Evolutionary conservation across 1,284 basidiomycete species (phyloP), one percentile per base, ranked within the genome.

Genomic region (Puccinia hordei): DNA sequence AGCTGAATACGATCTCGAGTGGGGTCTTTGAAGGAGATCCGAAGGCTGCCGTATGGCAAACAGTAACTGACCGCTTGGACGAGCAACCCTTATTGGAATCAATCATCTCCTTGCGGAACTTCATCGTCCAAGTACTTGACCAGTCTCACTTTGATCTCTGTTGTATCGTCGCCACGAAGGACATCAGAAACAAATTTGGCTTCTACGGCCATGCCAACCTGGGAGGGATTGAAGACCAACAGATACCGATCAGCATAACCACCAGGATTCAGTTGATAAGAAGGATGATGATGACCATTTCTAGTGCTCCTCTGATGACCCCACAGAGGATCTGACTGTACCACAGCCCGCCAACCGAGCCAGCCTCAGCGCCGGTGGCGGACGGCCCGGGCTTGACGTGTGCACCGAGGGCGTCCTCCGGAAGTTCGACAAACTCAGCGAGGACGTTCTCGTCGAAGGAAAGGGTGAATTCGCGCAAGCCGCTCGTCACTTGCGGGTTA

Each of bases 151-250:
- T 92, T 90, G 82, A 99, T 92, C 86, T 98, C 95, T 13, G 97
- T 99, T 81, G 88, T 90, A 83, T 98, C 96, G 85, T 98, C 96
- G 0, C 97, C 97, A 81, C 94, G 88, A 81, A 99, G 88, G 17
- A 91, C 90, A 84, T 99, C 97, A 2, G 93, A 93, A 22, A 97
- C 86, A 86, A 99, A 99, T 74, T 90, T 90, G 24, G 90, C 91
- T 82, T 95, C 92, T 15, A 97, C 95, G 86, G 98, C 95, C 90
- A 98, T 93, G 86, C 99, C 96, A 38, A 98, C 91, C 95, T 98
- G 85, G 46, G 22, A 4, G 15, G 22, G 22, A 35, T 27, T 59
- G 1, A 53, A 63, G 24, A 41, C 8, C 46, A n/a, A 24, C 81
- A 44, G 17, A 46, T 27, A 33, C 4, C 6, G 35, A 63, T 49